A percentile compares a stretch with the other conserved stretches of the same genome.
phyloP scores from a whole-genome alignment of 108 stramenopile species.

The Mediolabrus comicus region DNA sequence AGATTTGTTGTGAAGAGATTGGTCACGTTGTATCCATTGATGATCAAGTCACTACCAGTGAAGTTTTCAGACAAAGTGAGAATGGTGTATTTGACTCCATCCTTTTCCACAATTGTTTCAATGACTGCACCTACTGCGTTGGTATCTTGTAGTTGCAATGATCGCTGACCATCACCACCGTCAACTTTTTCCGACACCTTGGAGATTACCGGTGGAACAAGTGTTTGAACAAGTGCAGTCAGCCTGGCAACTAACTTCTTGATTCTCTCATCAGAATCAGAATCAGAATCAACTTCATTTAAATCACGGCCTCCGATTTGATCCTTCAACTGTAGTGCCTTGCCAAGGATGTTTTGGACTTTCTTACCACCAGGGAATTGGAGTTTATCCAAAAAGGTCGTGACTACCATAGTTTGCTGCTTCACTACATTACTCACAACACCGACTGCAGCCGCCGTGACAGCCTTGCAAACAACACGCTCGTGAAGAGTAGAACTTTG shows the following conservation, averaged over 20 bases:
- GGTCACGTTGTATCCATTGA: slow-evolving; percentile 10
- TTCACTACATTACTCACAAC: neutral
- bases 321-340: neutral
- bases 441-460: neutral
- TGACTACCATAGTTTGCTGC: neutral
- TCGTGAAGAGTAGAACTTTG: neutral
- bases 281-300: neutral
- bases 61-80: slow-evolving; percentile 7
- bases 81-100: neutral
- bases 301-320: neutral
- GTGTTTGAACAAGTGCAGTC: neutral
- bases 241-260: neutral
- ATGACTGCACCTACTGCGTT: neutral
- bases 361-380: neutral
- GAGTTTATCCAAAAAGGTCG: slow-evolving; percentile 6
- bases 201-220: neutral
- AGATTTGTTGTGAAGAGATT: slow-evolving; percentile 10
- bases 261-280: neutral
- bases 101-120: slow-evolving; percentile 7
- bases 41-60: neutral
- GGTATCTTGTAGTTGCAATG: neutral
- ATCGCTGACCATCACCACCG: neutral
- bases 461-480: neutral
- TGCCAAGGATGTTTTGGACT: slow-evolving; percentile 1
- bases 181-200: neutral